Percentiles rank a stretch among this genome's conserved stretches.
Conservation (phyloP, 2,329 filamentous ascomycete genomes). For the Penicillium sumatraense region DNA sequence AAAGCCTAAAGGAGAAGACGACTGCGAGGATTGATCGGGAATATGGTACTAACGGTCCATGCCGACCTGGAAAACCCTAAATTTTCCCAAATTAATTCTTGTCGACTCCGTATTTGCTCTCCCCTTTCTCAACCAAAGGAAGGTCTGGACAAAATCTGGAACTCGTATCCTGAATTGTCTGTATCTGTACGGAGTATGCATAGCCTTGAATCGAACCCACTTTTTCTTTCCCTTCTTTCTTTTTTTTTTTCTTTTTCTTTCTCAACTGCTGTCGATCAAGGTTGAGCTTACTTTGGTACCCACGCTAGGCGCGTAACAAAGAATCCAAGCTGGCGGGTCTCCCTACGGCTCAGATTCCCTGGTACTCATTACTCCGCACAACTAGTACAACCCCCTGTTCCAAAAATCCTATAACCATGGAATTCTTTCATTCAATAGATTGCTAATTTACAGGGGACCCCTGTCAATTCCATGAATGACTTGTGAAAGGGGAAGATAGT, state of each 20-base stretch:
- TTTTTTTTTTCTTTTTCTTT: not conserved
- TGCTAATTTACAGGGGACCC: not conserved
- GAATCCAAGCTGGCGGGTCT: constrained; percentile 1
- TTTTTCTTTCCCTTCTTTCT: not conserved
- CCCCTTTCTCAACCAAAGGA: not conserved
- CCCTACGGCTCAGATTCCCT: not conserved
- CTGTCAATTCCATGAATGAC: not conserved
- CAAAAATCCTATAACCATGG: not conserved
- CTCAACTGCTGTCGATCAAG: not conserved
- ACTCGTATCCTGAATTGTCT: not conserved
- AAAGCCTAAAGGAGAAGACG: not conserved
- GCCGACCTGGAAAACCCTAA: constrained; percentile 1
- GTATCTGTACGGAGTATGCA: not conserved
- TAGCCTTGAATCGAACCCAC: not conserved
- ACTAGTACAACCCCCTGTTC: not conserved
- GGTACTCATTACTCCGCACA: no score
- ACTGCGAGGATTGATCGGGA: not conserved
- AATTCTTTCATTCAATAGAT: not conserved
- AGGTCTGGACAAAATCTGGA: not conserved
- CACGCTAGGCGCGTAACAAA: not conserved
- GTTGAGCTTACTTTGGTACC: not conserved
- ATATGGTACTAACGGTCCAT: not conserved
- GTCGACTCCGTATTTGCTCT: no score
- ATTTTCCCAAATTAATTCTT: not conserved
- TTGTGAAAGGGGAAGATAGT: not conserved